phyloP scores from a whole-genome alignment of 1,284 basidiomycete genomes.

The Moesziomyces sp. region DNA sequence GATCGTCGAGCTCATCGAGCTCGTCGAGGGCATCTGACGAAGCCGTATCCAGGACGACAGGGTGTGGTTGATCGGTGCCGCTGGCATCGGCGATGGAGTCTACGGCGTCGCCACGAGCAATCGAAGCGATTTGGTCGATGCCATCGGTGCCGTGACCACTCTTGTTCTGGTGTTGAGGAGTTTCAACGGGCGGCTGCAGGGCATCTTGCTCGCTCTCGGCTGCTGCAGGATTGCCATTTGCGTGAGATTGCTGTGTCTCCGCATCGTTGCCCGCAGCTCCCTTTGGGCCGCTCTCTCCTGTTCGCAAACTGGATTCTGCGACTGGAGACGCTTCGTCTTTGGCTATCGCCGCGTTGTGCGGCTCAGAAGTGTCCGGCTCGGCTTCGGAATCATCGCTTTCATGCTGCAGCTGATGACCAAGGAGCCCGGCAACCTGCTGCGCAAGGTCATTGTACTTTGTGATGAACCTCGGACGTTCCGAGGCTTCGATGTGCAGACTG shows the following conservation, averaged over 20 bases:
- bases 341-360: background rate
- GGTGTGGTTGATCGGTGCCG: too few relatives aligned
- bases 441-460: slow-evolving; percentile 62
- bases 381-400: slow-evolving; percentile 30
- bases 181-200: background rate
- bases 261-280: too few relatives aligned
- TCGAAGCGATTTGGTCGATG: too few relatives aligned
- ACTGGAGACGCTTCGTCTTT: too few relatives aligned
- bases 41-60: too few relatives aligned
- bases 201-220: slow-evolving; percentile 2
- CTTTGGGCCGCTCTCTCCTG: background rate
- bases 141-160: background rate
- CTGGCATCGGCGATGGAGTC: too few relatives aligned
- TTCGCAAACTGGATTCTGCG: background rate
- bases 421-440: slow-evolving; percentile 47
- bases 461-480: slow-evolving; percentile 60
- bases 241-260: background rate
- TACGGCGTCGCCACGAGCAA: too few relatives aligned
- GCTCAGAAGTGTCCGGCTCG: slow-evolving; percentile 7
- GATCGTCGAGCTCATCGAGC: too few relatives aligned
- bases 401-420: slow-evolving; percentile 33
- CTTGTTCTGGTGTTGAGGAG: background rate
- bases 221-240: background rate
- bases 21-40: too few relatives aligned
- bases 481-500: slow-evolving; percentile 55